Percentiles rank a stretch among this genome's conserved stretches.
Evolutionary conservation across 139 green algal genomes (phyloP).

Genomic region (Asterochloris erici): DNA sequence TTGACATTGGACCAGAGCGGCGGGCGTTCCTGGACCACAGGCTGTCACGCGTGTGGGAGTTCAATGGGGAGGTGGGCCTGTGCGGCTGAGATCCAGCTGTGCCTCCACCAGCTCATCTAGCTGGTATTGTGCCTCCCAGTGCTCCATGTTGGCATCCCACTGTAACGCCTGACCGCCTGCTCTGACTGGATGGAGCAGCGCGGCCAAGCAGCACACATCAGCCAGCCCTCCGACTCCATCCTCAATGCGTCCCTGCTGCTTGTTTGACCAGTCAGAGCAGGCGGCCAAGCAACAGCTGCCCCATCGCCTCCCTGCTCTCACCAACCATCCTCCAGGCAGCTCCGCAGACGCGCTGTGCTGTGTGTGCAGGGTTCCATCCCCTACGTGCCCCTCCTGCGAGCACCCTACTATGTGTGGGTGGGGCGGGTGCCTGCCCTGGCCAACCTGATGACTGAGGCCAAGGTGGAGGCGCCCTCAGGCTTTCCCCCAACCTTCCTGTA

Average conservation of each 20-base stretch:
- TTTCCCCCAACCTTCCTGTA: constrained; percentile 99
- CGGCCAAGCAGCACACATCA: too few relatives aligned
- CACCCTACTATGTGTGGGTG: constrained; percentile 94
- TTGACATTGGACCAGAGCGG: constrained; percentile 94
- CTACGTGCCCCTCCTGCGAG: constrained; percentile 90
- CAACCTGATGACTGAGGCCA: constrained; percentile 46
- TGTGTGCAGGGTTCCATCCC: constrained; percentile 78
- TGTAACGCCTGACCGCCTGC: not conserved
- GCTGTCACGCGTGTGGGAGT: constrained; percentile 82
- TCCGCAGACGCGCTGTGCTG: not conserved
- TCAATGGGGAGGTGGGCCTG: constrained; percentile 66
- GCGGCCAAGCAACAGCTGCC: too few relatives aligned
- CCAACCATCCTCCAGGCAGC: too few relatives aligned
- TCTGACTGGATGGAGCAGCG: not conserved
- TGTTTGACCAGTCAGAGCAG: too few relatives aligned
- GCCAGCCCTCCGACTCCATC: too few relatives aligned
- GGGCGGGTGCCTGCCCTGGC: constrained; percentile 54
- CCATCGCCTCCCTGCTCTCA: too few relatives aligned
- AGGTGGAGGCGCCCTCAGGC: constrained; percentile 74
- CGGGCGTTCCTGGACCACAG: constrained; percentile 91
- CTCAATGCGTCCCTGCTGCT: too few relatives aligned
- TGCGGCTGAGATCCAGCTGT: not conserved
- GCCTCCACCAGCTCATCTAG: not conserved
- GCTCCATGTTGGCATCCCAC: not conserved
- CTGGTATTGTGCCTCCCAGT: not conserved